phyloP scores from a whole-genome alignment of 176 grass and related monocot genomes.

The Carex parvula region DNA sequence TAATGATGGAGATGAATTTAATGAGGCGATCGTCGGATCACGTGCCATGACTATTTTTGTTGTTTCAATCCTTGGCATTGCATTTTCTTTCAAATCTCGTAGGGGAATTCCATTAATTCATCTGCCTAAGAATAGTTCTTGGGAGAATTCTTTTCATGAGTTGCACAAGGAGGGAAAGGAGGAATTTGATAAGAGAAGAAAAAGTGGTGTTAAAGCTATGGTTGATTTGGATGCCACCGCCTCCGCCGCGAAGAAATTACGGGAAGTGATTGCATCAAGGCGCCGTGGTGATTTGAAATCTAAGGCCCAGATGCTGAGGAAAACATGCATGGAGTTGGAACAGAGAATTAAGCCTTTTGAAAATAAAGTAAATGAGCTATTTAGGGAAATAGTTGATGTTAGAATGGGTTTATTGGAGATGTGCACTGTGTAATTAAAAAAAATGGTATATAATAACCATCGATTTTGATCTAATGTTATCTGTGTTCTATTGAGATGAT shows the following conservation, averaged over 20 bases:
- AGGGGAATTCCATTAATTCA: slow-evolving; percentile 28
- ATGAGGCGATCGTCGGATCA: slow-evolving; percentile 46
- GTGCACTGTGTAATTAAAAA: not conserved
- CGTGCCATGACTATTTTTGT: slow-evolving; percentile 41
- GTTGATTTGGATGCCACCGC: slow-evolving; percentile 59
- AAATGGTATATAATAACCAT: not conserved
- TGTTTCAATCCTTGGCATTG: slow-evolving; percentile 40
- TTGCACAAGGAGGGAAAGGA: slow-evolving; percentile 60
- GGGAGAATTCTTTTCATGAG: slow-evolving; percentile 57
- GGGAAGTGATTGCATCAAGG: slow-evolving; percentile 10
- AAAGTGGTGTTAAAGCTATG: slow-evolving; percentile 47
- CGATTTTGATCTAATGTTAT: slow-evolving; percentile 18
- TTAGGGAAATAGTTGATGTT: slow-evolving; percentile 42
- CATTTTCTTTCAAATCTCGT: slow-evolving; percentile 48
- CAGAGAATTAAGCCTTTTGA: slow-evolving; percentile 38
- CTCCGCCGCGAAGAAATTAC: slow-evolving; percentile 22
- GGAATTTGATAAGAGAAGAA: slow-evolving; percentile 66
- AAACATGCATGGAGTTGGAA: slow-evolving; percentile 57
- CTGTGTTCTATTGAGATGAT: slow-evolving; percentile 5
- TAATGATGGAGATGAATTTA: slow-evolving; percentile 3
- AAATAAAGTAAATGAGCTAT: slow-evolving; percentile 54
- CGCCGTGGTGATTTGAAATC: not conserved
- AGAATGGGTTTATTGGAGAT: slow-evolving; percentile 58
- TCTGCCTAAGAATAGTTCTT: slow-evolving; percentile 28
- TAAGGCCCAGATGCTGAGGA: slow-evolving; percentile 12